phyloP scores from a whole-genome alignment of 2,329 filamentous ascomycete species.

The Beauveria varroae region DNA sequence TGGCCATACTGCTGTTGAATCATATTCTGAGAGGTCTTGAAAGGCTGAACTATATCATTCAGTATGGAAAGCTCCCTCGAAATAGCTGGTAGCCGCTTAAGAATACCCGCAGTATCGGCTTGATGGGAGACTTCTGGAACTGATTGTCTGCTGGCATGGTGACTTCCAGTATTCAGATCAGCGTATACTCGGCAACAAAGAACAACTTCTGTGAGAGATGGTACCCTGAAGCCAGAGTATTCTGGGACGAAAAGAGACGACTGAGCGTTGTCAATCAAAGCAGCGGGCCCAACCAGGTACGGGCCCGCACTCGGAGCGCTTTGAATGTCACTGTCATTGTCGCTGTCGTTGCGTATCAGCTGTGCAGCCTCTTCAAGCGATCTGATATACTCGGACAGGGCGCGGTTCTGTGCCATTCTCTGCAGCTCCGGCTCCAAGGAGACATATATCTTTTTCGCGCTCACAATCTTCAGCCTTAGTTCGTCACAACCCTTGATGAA shows the following conservation, averaged over 20 bases:
- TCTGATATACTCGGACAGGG: background rate
- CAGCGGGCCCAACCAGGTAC: too few species aligned
- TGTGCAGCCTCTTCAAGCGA: background rate
- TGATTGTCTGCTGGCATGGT: background rate
- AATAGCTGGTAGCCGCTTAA: background rate
- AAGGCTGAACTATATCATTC: background rate
- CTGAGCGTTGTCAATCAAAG: background rate
- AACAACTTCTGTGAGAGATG: background rate
- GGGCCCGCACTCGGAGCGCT: background rate
- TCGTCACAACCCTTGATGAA: background rate
- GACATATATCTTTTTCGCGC: background rate
- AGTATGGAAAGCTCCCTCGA: background rate
- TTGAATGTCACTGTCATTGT: background rate
- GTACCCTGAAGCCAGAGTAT: background rate
- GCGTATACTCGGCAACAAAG: background rate
- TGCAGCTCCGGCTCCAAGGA: background rate
- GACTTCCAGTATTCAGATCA: background rate
- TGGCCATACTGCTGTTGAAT: constrained; percentile 2
- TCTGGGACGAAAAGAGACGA: background rate
- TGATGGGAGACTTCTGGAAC: background rate
- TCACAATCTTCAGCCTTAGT: background rate
- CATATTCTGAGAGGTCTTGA: background rate
- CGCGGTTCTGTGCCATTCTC: background rate
- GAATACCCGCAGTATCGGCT: background rate
- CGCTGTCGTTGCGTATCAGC: background rate